Evolutionary conservation across 108 stramenopile genomes (phyloP).

Genomic region (Skeletonema menzelii): DNA sequence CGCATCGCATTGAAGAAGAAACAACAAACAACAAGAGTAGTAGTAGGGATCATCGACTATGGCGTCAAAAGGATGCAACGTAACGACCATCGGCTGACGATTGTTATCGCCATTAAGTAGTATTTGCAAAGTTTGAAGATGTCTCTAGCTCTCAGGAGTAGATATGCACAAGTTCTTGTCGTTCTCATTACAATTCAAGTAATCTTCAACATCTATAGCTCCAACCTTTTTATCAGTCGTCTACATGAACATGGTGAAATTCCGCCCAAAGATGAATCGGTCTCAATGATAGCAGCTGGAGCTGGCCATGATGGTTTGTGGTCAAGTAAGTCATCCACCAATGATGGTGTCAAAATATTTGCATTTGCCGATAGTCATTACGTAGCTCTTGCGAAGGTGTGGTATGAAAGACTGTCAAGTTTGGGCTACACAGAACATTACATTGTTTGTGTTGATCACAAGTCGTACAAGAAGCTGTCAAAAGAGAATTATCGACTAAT

Average conservation of each 20-base stretch:
- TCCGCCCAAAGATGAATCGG: not conserved
- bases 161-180: not conserved
- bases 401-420: slow-evolving; percentile 36
- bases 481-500: not conserved
- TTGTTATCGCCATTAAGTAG: too few relatives aligned
- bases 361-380: slow-evolving; percentile 33
- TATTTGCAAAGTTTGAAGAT: too few relatives aligned
- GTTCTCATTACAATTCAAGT: not conserved
- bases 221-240: not conserved
- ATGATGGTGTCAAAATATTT: slow-evolving; percentile 19
- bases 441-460: not conserved
- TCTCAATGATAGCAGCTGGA: not conserved
- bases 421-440: slow-evolving; percentile 16
- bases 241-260: not conserved
- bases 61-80: too few relatives aligned
- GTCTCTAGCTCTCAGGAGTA: too few relatives aligned
- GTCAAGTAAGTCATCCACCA: not conserved
- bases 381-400: slow-evolving; percentile 20
- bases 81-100: too few relatives aligned
- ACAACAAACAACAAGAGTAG: too few relatives aligned
- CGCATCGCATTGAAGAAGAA: too few relatives aligned
- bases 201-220: not conserved
- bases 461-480: not conserved
- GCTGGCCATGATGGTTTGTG: not conserved
- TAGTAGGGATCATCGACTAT: too few relatives aligned